Base-by-base conservation (phyloP, 2,329 filamentous ascomycete genomes). In the Fusarium burgessii region DNA sequence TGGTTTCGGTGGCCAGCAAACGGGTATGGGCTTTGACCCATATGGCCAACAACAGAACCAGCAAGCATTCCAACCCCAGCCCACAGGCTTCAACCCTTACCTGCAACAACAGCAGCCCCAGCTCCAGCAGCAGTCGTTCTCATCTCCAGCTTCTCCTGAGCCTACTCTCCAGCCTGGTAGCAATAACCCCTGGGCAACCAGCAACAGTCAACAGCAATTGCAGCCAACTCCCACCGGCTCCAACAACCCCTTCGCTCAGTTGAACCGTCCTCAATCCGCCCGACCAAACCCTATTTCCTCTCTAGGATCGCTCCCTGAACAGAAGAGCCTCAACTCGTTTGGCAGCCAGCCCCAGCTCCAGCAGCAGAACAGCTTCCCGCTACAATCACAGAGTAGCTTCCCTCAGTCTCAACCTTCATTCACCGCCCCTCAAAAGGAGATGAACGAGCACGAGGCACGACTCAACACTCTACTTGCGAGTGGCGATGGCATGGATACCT, bases 241-340 rank as follows among this genome's bases (percentile, higher is more conserved):
- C 18, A 99, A 99, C 85, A 99, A 99, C 79, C 96, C 96, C 5
- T 99, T 99, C 78, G 95, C 96, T 15, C 88, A 91, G n/a, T 90
- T 92, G 77, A 88, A 73, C 83, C 91, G 85, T 77, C 89, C 84
- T 78, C 90, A 84, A 78, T 86, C 80, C 14, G 78, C 80, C 11
- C 77, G 84, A 70, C 88, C 84, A 66, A 87, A 77, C 58, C 75
- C 87, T 46, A 89, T 92, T 65, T 91, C 93, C 15, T 90, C 91
- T 5, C 87, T 98, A 54, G 89, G 90, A 74, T 90, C 91, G 6
- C 85, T 98, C 18, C 91, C 91, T 32, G 95, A 98, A 81, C 94
- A 97, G 78, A 93, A 95, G 84, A 92, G 92, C 0, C 88, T 95
- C 18, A 88, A 83, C 32, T 77, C 79, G 41, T 86, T 89, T 82